These are phyloP conservation scores for Pseudogymnoascus sp. DNA, from an alignment of 2,329 filamentous ascomycete species.

Conservation along the genomic window DNA sequence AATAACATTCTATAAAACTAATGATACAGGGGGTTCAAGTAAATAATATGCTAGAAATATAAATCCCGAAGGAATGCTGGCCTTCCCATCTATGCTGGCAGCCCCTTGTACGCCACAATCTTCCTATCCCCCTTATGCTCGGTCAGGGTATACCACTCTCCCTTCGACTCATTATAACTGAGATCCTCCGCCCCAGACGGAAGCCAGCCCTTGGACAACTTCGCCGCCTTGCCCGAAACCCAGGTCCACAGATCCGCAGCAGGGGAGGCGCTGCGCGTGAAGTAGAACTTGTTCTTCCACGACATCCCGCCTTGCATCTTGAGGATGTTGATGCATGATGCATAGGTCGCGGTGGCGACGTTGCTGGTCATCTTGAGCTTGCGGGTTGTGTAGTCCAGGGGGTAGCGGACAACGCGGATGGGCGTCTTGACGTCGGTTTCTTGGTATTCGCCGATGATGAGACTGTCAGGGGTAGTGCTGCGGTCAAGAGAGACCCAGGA, in stretches of 20 bases:
- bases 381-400: slow-evolving; percentile 26
- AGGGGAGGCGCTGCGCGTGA: slow-evolving; percentile 25
- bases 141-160: slow-evolving; percentile 18
- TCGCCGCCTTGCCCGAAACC: slow-evolving; percentile 23
- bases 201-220: slow-evolving; percentile 19
- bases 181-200: slow-evolving; percentile 29
- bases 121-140: slow-evolving; percentile 9
- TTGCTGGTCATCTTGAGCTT: slow-evolving; percentile 20
- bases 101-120: not conserved
- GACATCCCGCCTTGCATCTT: slow-evolving; percentile 30
- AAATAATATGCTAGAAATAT: too few relatives aligned
- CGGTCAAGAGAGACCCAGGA: slow-evolving; percentile 31
- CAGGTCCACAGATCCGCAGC: slow-evolving; percentile 29
- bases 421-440: slow-evolving; percentile 18
- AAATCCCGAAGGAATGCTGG: too few relatives aligned
- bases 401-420: slow-evolving; percentile 27
- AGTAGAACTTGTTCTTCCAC: slow-evolving; percentile 27
- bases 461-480: slow-evolving; percentile 25
- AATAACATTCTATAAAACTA: too few relatives aligned
- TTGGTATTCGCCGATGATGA: slow-evolving; percentile 31
- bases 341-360: slow-evolving; percentile 23
- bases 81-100: not conserved
- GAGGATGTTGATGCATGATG: slow-evolving; percentile 27
- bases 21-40: too few relatives aligned
- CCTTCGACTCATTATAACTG: slow-evolving; percentile 26